A percentile compares a stretch with the other conserved stretches of the same genome.
These are phyloP conservation scores for Trypanosoma rangeli DNA, from an alignment of 208 protist species.

Conservation along the genomic window DNA sequence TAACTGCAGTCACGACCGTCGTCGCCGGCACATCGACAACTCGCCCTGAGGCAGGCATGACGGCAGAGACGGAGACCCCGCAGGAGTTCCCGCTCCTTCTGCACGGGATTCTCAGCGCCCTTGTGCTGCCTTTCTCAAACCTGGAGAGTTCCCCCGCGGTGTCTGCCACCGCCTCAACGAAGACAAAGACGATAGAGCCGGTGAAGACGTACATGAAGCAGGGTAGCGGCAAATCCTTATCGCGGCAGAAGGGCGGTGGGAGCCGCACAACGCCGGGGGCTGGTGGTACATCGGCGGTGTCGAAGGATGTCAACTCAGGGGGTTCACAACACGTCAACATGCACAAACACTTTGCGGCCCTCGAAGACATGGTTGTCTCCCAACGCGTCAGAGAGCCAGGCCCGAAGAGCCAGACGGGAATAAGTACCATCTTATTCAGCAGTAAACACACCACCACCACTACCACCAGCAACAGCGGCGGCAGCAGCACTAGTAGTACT, in stretches of 20 bases:
- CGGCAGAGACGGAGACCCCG: background rate
- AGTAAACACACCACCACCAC: background rate
- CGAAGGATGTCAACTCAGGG: slow-evolving; percentile 2
- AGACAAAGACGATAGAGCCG: background rate
- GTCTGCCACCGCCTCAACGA: background rate
- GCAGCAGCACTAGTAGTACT: background rate
- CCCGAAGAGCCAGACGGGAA: too few relatives aligned
- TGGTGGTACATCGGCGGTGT: background rate
- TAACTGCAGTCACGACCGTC: too few relatives aligned
- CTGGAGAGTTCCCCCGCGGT: background rate
- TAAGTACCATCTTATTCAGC: too few relatives aligned
- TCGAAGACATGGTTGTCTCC: background rate
- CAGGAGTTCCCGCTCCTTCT: slow-evolving; percentile 12
- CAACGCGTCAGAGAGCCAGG: too few relatives aligned
- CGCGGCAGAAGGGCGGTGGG: background rate
- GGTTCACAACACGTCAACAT: background rate
- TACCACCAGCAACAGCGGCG: background rate
- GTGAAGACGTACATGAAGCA: background rate
- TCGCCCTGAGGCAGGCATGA: background rate
- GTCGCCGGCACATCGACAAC: too few relatives aligned
- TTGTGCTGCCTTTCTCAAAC: slow-evolving; percentile 16
- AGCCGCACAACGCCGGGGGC: background rate
- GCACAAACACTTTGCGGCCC: slow-evolving; percentile 15
- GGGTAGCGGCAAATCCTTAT: background rate
- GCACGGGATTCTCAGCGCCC: slow-evolving; percentile 10